Evolutionary conservation across 2,329 filamentous ascomycete species (phyloP), one percentile per base, ranked within the genome.

Genomic region (Apiospora arundinis): DNA sequence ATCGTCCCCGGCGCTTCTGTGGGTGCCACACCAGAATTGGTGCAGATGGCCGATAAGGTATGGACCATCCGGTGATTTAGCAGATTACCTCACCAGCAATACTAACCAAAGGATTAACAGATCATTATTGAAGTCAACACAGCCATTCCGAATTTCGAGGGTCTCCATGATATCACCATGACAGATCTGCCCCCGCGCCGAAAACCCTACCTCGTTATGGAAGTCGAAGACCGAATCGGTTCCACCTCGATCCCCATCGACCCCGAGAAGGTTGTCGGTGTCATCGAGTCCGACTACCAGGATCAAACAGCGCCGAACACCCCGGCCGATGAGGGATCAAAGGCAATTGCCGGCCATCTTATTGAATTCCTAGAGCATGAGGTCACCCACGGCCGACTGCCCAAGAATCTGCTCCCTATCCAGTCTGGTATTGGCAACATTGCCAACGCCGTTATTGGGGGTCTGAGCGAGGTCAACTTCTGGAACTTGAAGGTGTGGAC

Each of bases 61-160:
- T 67, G 72, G n/a, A 66, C 14, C 42, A 8, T 7, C 42, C 2
- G 5, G 63, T 6, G 16, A 32, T 14, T 16, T 2, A 4, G 56
- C 45, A n/a, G 42, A 65, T 25, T 9, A 7, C 32, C 37, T 23
- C 40, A 21, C 32, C 28, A 63, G 7, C 14, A 63, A 40, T n/a
- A 16, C 56, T 12, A 48, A 68, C 48, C 75, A 40, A 73, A 63
- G 8, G 7, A 12, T 40, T 21, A 21, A 32, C 45, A 87, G 88
- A 90, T 97, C 83, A 94, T 97, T 78, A 93, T 97, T 78, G 94
- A 97, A 84, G 92, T 97, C 83, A 97, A 97, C 86, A 97, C 95
- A 0, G 86, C 94, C 1, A 89, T 93, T 68, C 94, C 94, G 6
- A 94, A 90, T 60, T 95, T 97, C 78, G 92, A 96, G 81, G 95